Evolutionary conservation across 78 protist genomes (phyloP).

Genomic region (Polysphondylium violaceum): DNA sequence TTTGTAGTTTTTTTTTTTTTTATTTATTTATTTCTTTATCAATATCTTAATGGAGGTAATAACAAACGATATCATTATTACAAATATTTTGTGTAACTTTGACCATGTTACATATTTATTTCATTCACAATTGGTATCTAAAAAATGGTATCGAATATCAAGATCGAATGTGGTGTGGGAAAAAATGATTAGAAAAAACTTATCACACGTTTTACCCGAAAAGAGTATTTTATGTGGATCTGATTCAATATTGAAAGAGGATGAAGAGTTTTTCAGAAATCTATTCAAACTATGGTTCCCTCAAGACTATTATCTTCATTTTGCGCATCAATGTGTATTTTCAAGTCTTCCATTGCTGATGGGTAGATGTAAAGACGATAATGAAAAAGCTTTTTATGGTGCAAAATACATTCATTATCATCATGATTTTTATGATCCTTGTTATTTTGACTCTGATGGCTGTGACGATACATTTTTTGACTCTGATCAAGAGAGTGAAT

Average conservation of each 20-base stretch:
- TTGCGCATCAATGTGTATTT: not conserved
- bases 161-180: not conserved
- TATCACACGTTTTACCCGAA: not conserved
- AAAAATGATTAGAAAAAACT: not conserved
- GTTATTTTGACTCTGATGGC: not conserved
- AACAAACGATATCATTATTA: not conserved
- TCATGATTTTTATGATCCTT: not conserved
- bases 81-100: no score
- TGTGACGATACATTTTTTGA: not conserved
- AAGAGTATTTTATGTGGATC: not conserved
- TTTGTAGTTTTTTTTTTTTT: no score
- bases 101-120: not conserved
- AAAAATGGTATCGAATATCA: no score
- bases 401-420: no score
- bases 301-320: not conserved
- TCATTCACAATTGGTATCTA: not conserved
- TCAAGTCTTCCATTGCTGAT: not conserved
- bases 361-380: not conserved
- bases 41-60: not conserved
- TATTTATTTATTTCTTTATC: no score
- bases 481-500: not conserved
- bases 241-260: not conserved
- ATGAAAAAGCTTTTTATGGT: not conserved
- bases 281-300: not conserved
- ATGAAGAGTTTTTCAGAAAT: not conserved